phyloP scores from a whole-genome alignment of 306 rosid genomes.

The Pterocarpus santalinus region DNA sequence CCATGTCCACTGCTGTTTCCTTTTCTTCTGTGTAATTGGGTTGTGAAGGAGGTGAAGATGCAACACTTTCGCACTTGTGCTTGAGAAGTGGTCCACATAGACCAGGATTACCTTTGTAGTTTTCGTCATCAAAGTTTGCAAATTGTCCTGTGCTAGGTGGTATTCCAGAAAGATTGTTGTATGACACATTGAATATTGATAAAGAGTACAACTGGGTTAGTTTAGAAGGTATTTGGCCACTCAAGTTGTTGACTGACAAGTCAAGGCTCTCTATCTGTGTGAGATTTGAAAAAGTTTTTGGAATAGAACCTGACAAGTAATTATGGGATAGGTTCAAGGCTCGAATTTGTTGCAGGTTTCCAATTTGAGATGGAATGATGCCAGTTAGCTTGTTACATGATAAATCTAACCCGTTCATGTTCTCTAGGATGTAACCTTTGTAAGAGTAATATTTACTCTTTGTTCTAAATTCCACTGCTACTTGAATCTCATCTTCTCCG shows the following conservation, averaged over 20 bases:
- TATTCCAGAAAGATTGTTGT: too few species aligned
- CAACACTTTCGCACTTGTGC: neutral
- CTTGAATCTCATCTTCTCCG: neutral
- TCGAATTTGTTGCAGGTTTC: neutral
- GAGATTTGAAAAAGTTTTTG: neutral
- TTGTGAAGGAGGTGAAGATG: slow-evolving; percentile 1
- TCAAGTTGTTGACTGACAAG: too few species aligned
- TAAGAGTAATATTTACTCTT: neutral
- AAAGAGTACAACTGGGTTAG: too few species aligned
- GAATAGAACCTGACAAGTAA: neutral
- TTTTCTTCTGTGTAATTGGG: neutral
- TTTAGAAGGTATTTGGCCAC: too few species aligned
- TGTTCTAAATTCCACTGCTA: neutral
- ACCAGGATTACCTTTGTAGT: neutral
- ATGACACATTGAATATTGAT: too few species aligned
- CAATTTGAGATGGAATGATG: neutral
- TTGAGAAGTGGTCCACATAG: neutral
- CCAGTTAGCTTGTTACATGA: neutral
- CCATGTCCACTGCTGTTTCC: neutral
- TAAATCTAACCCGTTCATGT: neutral
- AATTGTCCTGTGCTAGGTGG: neutral
- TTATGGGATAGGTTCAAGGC: neutral
- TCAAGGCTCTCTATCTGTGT: too few species aligned
- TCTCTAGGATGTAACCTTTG: neutral
- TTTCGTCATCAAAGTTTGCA: neutral